Evolutionary conservation across 1,284 basidiomycete species (phyloP).

Genomic region (Malassezia dermatis): DNA sequence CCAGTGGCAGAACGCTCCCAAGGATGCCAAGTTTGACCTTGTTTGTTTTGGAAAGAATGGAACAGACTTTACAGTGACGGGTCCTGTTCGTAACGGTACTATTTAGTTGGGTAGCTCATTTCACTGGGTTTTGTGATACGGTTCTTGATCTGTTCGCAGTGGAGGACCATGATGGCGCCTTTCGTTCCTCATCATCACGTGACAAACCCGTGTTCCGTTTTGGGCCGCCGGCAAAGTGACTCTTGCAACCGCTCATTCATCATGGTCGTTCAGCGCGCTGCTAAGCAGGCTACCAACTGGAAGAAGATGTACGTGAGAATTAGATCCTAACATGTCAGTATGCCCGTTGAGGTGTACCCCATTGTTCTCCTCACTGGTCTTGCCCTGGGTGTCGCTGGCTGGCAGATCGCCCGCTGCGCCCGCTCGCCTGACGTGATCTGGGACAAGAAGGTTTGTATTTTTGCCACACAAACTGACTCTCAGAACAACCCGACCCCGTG

Average conservation of each 20-base stretch:
- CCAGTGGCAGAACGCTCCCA: conserved; percentile 22
- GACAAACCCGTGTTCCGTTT: conserved; percentile 6
- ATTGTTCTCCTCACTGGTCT: conserved; percentile 38
- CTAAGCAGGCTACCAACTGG: conserved; percentile 10
- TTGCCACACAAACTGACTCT: neutral
- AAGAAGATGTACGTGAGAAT: conserved; percentile 8
- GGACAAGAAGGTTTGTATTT: conserved; percentile 31
- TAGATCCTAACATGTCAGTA: conserved; percentile 1
- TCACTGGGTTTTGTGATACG: too few relatives aligned
- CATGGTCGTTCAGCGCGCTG: conserved; percentile 8
- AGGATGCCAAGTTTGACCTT: conserved; percentile 38
- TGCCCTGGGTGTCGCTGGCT: conserved; percentile 35
- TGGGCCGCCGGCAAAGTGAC: neutral
- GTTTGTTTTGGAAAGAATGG: conserved; percentile 38
- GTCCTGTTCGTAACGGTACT: conserved; percentile 11
- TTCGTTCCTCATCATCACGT: conserved; percentile 1
- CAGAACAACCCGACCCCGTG: conserved; percentile 43
- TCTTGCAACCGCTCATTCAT: neutral
- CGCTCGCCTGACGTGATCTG: conserved; percentile 42
- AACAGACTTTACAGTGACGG: conserved; percentile 24
- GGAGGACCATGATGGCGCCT: neutral
- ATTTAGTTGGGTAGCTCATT: neutral
- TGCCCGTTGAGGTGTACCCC: conserved; percentile 25
- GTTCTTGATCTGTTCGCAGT: neutral
- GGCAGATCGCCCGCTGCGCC: conserved; percentile 39